Percentiles rank a stretch among this genome's conserved stretches.
Conservation (phyloP, 2,329 filamentous ascomycete species). For the Podosphaera aphanis region DNA sequence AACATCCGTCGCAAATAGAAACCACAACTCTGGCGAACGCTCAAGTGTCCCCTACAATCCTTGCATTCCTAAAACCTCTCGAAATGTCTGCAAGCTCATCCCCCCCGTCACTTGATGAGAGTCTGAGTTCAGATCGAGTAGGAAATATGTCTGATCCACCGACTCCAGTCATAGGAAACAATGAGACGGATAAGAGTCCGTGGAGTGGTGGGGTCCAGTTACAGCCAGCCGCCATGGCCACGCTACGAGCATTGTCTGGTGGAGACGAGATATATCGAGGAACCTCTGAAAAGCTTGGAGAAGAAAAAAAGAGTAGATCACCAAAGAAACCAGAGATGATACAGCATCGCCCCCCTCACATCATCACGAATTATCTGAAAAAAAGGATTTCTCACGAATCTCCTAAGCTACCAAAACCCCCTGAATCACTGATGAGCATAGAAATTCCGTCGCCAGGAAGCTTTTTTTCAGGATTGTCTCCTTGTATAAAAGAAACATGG, state of each 20-base stretch:
- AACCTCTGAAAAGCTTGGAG: slow-evolving; percentile 30
- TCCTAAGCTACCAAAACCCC: slow-evolving; percentile 31
- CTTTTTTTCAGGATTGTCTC: slow-evolving; percentile 71
- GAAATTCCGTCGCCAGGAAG: slow-evolving; percentile 73
- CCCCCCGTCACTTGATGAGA: slow-evolving; percentile 66
- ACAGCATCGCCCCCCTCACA: slow-evolving; percentile 23
- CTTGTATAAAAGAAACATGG: slow-evolving; percentile 62
- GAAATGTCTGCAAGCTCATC: slow-evolving; percentile 53
- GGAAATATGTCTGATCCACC: slow-evolving; percentile 62
- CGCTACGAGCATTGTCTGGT: slow-evolving; percentile 48
- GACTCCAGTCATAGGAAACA: slow-evolving; percentile 47
- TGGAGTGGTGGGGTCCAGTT: slow-evolving; percentile 53
- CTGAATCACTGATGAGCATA: slow-evolving; percentile 52
- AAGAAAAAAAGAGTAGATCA: slow-evolving; percentile 17
- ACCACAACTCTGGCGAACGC: slow-evolving; percentile 22
- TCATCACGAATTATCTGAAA: slow-evolving; percentile 17
- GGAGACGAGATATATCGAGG: slow-evolving; percentile 36
- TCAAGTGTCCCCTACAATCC: slow-evolving; percentile 50
- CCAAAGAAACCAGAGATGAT: slow-evolving; percentile 26
- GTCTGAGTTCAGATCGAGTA: slow-evolving; percentile 68
- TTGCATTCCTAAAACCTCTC: slow-evolving; percentile 47
- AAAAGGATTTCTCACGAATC: slow-evolving; percentile 22
- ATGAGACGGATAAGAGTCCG: slow-evolving; percentile 29
- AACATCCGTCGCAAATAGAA: neutral
- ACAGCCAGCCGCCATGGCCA: slow-evolving; percentile 58